These are phyloP conservation scores for Candida corydali DNA, from an alignment of 805 yeast genomes.

Conservation along the genomic window DNA sequence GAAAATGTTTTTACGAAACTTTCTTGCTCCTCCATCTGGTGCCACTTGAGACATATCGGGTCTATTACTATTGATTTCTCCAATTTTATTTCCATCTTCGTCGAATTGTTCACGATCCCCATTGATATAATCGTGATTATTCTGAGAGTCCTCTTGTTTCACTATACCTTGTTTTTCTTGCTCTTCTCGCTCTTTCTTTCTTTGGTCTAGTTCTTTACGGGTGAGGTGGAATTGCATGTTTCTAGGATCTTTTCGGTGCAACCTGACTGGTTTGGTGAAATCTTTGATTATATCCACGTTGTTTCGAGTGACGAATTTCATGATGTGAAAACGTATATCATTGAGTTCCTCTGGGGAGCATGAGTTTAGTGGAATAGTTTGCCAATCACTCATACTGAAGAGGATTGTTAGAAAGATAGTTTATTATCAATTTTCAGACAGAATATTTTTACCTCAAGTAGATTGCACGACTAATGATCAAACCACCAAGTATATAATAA, in stretches of 20 bases:
- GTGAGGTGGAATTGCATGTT: constrained; percentile 84
- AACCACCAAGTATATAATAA: too few relatives aligned
- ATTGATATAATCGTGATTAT: constrained; percentile 11
- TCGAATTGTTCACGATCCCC: constrained; percentile 8
- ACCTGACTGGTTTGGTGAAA: constrained; percentile 77
- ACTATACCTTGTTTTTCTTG: constrained; percentile 21
- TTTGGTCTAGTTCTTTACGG: constrained; percentile 65
- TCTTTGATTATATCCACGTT: constrained; percentile 66
- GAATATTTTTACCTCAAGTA: not conserved
- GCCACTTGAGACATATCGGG: constrained; percentile 69
- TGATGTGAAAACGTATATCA: constrained; percentile 71
- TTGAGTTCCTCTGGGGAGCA: constrained; percentile 68
- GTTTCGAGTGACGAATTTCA: constrained; percentile 73
- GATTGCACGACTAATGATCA: too few relatives aligned
- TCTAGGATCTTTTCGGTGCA: constrained; percentile 92
- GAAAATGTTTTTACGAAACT: constrained; percentile 51
- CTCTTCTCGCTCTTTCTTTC: constrained; percentile 34
- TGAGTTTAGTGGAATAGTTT: constrained; percentile 61
- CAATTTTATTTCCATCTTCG: constrained; percentile 8
- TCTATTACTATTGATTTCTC: constrained; percentile 25
- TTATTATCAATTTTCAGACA: not conserved
- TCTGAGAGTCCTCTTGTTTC: constrained; percentile 15
- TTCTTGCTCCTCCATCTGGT: constrained; percentile 88
- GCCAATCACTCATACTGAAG: constrained; percentile 32
- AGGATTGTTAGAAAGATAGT: too few relatives aligned